A percentile compares a stretch with the other conserved stretches of the same genome.
phyloP scores from a whole-genome alignment of 495 filamentous ascomycete genomes.

The Neurospora sublineolata region DNA sequence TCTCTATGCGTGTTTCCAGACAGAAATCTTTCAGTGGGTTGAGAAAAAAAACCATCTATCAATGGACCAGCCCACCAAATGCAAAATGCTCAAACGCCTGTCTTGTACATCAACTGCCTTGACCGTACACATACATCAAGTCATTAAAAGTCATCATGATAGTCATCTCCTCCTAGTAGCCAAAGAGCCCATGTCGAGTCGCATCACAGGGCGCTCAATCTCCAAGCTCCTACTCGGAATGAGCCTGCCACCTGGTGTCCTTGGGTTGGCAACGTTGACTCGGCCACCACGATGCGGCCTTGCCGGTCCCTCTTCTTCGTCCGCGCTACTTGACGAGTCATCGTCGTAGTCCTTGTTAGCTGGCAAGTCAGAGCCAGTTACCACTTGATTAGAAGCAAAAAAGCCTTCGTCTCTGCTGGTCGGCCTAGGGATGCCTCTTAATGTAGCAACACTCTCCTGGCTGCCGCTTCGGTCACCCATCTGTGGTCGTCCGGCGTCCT shows the following conservation, averaged over 20 bases:
- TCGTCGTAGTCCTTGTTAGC: slow-evolving; percentile 9
- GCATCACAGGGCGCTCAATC: slow-evolving; percentile 30
- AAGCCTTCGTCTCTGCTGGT: neutral
- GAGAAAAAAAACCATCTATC: neutral
- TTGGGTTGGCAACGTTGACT: slow-evolving; percentile 44
- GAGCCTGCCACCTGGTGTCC: slow-evolving; percentile 38
- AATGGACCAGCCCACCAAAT: neutral
- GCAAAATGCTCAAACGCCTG: neutral
- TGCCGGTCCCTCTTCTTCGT: slow-evolving; percentile 23
- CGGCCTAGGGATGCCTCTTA: neutral
- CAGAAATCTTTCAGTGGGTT: neutral
- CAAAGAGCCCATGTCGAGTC: slow-evolving; percentile 19
- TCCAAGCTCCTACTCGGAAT: slow-evolving; percentile 39
- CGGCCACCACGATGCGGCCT: slow-evolving; percentile 33
- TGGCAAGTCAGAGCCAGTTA: neutral
- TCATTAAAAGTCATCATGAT: neutral
- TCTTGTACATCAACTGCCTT: neutral
- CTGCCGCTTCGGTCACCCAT: neutral
- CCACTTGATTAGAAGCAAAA: neutral
- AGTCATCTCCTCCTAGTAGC: neutral
- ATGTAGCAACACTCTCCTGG: neutral
- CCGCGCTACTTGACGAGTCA: slow-evolving; percentile 28
- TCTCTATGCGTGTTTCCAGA: neutral
- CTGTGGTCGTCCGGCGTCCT: slow-evolving; percentile 21
- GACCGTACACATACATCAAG: neutral